Percentiles rank a stretch among this genome's conserved stretches.
Conservation (phyloP, 495 filamentous ascomycete species). For the Lasiosphaeria hispida region DNA sequence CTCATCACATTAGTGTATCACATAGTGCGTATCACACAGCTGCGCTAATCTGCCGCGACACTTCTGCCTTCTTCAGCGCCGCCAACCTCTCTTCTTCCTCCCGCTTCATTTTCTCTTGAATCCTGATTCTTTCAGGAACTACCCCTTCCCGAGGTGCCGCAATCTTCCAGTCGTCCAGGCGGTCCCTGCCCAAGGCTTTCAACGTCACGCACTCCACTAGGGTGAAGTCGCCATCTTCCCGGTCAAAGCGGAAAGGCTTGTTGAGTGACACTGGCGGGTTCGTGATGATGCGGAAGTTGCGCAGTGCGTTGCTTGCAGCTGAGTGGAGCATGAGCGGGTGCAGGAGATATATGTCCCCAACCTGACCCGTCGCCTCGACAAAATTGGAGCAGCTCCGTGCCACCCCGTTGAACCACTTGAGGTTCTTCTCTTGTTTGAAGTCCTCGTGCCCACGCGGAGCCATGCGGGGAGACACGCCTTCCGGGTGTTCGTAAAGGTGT, state of each 20-base stretch:
- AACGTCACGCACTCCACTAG: constrained; percentile 70
- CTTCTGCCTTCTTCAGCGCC: constrained; percentile 18
- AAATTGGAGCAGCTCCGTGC: constrained; percentile 51
- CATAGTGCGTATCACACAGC: not conserved
- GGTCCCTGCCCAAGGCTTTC: constrained; percentile 54
- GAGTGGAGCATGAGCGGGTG: constrained; percentile 75
- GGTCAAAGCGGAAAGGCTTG: constrained; percentile 62
- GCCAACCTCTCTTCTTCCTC: constrained; percentile 44
- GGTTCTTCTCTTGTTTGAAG: constrained; percentile 40
- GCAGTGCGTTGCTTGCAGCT: constrained; percentile 57
- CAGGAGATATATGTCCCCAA: constrained; percentile 67
- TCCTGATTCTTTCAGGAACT: constrained; percentile 39
- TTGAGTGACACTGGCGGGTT: constrained; percentile 66
- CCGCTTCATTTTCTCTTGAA: constrained; percentile 50
- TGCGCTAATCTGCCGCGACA: constrained; percentile 12
- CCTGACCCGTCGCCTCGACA: constrained; percentile 61
- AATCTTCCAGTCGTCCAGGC: constrained; percentile 62
- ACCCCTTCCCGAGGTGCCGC: constrained; percentile 48
- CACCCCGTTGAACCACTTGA: constrained; percentile 55
- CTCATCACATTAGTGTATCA: too few relatives aligned
- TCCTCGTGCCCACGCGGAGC: constrained; percentile 46
- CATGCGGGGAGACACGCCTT: constrained; percentile 69
- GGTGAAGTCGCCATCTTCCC: constrained; percentile 60
- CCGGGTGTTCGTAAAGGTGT: constrained; percentile 62
- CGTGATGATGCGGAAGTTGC: constrained; percentile 64